Conservation (phyloP, 2,329 filamentous ascomycete species). For the Cyphellophora attinorum region DNA sequence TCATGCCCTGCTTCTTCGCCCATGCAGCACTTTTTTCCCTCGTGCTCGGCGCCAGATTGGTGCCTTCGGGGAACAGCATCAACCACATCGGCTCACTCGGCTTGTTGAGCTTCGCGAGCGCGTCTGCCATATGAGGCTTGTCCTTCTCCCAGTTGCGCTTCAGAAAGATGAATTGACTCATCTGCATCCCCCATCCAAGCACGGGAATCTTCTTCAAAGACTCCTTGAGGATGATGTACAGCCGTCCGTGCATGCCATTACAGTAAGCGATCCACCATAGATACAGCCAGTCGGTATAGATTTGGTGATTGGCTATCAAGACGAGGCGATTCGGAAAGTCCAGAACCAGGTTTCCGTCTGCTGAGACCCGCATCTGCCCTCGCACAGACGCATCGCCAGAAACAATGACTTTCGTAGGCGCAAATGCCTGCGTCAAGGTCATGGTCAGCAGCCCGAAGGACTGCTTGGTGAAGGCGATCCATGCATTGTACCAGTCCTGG, state of each 20-base stretch:
- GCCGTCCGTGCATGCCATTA: constrained; percentile 54
- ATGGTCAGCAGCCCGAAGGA: constrained; percentile 54
- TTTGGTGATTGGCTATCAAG: constrained; percentile 55
- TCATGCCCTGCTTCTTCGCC: constrained; percentile 47
- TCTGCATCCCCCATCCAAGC: constrained; percentile 53
- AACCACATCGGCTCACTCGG: constrained; percentile 54
- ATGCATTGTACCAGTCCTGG: constrained; percentile 52
- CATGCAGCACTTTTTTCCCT: constrained; percentile 47
- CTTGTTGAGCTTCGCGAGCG: constrained; percentile 47
- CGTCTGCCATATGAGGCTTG: constrained; percentile 48
- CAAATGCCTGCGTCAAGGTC: constrained; percentile 54
- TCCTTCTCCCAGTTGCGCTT: constrained; percentile 54
- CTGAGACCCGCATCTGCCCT: constrained; percentile 47
- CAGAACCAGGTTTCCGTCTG: constrained; percentile 49
- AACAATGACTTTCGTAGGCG: constrained; percentile 52
- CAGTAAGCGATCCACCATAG: constrained; percentile 61
- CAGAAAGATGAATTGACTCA: constrained; percentile 59
- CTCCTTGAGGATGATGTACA: constrained; percentile 60
- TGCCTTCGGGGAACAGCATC: constrained; percentile 57
- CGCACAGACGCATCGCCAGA: constrained; percentile 53
- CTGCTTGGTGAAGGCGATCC: constrained; percentile 58
- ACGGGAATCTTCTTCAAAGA: constrained; percentile 54
- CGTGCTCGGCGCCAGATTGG: constrained; percentile 49
- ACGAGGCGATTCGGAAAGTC: constrained; percentile 53
- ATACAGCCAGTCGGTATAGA: constrained; percentile 63